A percentile compares a stretch with the other conserved stretches of the same genome.
These are phyloP conservation scores for Mortierella sp. DNA, from an alignment of 371 early-diverging fungal species.

Conservation along the genomic window DNA sequence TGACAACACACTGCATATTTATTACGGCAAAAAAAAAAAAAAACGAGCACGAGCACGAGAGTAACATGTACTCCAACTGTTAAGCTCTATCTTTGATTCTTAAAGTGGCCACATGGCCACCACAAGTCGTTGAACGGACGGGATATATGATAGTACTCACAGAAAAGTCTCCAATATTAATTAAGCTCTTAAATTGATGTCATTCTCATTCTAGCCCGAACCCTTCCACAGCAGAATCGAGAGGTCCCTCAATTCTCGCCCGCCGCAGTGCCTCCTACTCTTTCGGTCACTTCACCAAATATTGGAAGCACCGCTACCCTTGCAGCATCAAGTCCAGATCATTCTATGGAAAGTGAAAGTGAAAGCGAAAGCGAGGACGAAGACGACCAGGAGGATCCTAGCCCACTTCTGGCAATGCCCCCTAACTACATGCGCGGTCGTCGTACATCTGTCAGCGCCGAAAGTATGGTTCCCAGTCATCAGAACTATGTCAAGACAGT, in stretches of 20 bases:
- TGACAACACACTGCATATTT: conserved; percentile 1
- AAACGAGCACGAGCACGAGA: background rate
- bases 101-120: background rate
- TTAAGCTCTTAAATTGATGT: background rate
- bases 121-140: background rate
- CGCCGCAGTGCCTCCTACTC: conserved; percentile 31
- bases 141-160: background rate
- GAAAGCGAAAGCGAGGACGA: conserved; percentile 52
- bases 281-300: conserved; percentile 50
- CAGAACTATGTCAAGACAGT: conserved; percentile 86
- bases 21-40: background rate
- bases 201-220: conserved; percentile 26
- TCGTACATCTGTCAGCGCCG: conserved; percentile 96
- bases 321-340: conserved; percentile 57
- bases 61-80: background rate
- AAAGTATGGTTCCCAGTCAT: conserved; percentile 93
- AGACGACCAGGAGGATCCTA: conserved; percentile 61
- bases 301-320: conserved; percentile 49
- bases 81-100: background rate
- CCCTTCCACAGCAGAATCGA: conserved; percentile 38
- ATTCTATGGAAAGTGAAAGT: conserved; percentile 57
- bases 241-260: conserved; percentile 53
- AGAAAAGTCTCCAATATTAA: background rate
- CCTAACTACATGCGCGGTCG: conserved; percentile 78
- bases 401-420: conserved; percentile 61